Conservation (phyloP, 768 basidiomycete genomes). For the Dictyophora rubrovolvata region DNA sequence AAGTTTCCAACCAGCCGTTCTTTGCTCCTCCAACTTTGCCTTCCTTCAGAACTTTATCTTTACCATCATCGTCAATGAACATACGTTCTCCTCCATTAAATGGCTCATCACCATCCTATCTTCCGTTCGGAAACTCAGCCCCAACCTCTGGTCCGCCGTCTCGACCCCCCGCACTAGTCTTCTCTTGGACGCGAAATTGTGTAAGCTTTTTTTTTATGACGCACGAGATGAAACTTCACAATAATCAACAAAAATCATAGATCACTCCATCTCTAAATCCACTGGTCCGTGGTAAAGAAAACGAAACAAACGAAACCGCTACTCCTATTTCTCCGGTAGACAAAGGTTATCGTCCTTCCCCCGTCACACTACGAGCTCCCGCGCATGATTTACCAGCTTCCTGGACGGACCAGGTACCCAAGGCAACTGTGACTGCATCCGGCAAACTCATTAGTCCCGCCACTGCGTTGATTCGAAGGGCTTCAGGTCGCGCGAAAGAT, state of each 20-base stretch:
- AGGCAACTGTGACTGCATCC: neutral
- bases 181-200: conserved; percentile 1
- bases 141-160: neutral
- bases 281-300: neutral
- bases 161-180: neutral
- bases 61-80: neutral
- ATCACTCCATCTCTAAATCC: too few relatives aligned
- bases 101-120: neutral
- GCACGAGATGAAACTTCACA: neutral
- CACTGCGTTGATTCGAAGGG: neutral
- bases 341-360: neutral
- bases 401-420: neutral
- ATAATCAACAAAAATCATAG: too few relatives aligned
- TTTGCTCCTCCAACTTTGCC: neutral
- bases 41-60: conserved; percentile 4
- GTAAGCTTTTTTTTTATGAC: neutral
- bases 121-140: neutral
- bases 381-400: neutral
- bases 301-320: neutral
- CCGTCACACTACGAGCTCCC: neutral
- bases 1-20: conserved; percentile 6
- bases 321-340: neutral
- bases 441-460: neutral
- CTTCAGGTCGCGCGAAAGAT: conserved; percentile 13
- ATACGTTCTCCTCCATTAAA: neutral